Base-by-base conservation (phyloP, 2,329 filamentous ascomycete genomes). In the Neoarthrinium moseri region DNA sequence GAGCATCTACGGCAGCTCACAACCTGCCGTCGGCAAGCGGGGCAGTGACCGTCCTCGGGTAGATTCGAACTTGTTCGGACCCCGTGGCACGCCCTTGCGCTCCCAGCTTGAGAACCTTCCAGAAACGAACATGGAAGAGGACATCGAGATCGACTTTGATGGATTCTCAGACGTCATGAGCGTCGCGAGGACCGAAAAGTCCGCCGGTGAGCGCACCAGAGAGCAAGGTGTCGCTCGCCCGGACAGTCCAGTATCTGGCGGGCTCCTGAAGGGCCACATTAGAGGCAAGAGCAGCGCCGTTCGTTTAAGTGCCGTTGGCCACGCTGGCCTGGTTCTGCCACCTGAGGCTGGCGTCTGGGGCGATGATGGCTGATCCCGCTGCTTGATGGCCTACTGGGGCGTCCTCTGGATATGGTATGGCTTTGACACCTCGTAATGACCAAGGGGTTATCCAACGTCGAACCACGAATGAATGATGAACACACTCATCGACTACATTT, bases 261-360 rank as follows among this genome's bases (percentile, higher is more conserved):
- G 23, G n/a, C 29, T 55, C 2, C 39, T 56, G 17, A 47, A 54
- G 30, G 47, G 48, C 7, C 55, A 57, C 15, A 52, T 51, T 26
- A 44, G 49, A 20, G 53, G 49, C 45, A 61, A 63, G 55, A 59
- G 70, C 56, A 73, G 68, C 54, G 63, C 65, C 40, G 71, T 69
- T 10, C 66, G 73, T 5, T 55, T 72, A 34, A 71, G 69, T 42
- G 69, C 69, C 2, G 68, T 72, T 13, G 69, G 69, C 15, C 52
- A 53, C 18, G 51, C 57, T 6, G 53, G 55, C 21, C 57, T 56
- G 5, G 61, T 64, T 6, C 55, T 62, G 27, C 64, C 65, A 5
- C 24, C 27, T 13, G 43, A 45, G 27, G 26, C 18, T 23, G 33
- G 23, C 3, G 67, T 60, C 56, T 71, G 67, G 70, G 69, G 66